Evolutionary conservation across 1,139 yeast species (phyloP).

Genomic region (Barnettozyma hawaiiensis): DNA sequence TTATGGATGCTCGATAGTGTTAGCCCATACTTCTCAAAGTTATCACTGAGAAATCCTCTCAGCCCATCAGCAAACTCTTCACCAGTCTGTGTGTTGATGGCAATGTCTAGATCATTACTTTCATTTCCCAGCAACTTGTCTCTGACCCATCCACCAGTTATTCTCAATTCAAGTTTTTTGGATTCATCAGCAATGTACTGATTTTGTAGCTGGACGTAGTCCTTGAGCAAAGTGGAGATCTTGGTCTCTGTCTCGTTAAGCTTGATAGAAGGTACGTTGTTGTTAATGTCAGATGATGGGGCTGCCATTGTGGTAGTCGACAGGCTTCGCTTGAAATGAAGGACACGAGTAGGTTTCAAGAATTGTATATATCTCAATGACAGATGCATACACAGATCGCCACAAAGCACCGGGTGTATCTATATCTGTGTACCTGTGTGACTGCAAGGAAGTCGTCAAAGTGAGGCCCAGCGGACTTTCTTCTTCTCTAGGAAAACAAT

Average conservation of each 20-base stretch:
- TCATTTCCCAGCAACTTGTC: conserved; percentile 79
- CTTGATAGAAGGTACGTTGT: conserved; percentile 25
- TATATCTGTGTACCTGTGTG: too few species aligned
- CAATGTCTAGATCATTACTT: conserved; percentile 88
- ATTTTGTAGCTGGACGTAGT: conserved; percentile 24
- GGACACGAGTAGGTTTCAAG: background rate
- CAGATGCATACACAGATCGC: conserved; percentile 1
- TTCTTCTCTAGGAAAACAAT: background rate
- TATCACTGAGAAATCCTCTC: conserved; percentile 42
- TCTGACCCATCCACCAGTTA: conserved; percentile 99
- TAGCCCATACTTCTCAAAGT: conserved; percentile 37
- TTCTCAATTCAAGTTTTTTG: conserved; percentile 48
- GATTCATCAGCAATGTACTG: conserved; percentile 10
- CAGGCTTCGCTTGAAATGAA: background rate
- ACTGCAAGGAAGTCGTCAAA: too few species aligned
- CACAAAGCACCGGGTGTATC: too few species aligned
- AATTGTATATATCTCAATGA: background rate
- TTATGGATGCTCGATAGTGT: conserved; percentile 59
- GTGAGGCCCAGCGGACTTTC: too few species aligned
- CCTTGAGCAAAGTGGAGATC: conserved; percentile 42
- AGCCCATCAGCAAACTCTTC: conserved; percentile 74
- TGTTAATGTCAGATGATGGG: background rate
- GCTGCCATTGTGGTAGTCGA: too few species aligned
- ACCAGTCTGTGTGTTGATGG: conserved; percentile 79
- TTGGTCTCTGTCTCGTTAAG: conserved; percentile 44